These are phyloP conservation scores for Stromatinia cepivora DNA, from an alignment of 2,329 filamentous ascomycete species.

Conservation along the genomic window DNA sequence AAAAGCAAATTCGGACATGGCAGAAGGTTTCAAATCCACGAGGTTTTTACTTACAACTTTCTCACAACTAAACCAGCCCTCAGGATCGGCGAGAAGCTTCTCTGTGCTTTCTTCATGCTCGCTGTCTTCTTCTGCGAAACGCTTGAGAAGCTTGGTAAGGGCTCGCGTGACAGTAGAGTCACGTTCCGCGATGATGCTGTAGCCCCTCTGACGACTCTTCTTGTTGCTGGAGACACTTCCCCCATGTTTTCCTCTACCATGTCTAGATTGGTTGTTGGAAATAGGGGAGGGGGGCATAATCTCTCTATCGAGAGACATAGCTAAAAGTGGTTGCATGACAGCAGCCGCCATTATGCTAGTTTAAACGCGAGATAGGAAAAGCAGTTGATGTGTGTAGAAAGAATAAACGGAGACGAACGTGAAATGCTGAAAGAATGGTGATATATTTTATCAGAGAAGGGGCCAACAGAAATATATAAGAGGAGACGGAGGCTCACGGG, in stretches of 20 bases:
- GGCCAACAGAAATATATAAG: slow-evolving; percentile 1
- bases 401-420: background rate
- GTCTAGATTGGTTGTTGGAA: slow-evolving; percentile 37
- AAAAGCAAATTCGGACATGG: background rate
- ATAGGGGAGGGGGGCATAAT: slow-evolving; percentile 41
- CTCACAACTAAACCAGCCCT: slow-evolving; percentile 46
- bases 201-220: slow-evolving; percentile 43
- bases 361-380: background rate
- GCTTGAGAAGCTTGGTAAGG: slow-evolving; percentile 46
- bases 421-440: background rate
- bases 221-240: slow-evolving; percentile 40
- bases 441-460: background rate
- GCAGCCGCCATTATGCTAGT: slow-evolving; percentile 37
- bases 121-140: slow-evolving; percentile 42
- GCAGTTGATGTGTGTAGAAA: background rate
- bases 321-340: slow-evolving; percentile 36
- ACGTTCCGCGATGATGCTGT: slow-evolving; percentile 46
- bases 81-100: slow-evolving; percentile 43
- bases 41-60: slow-evolving; percentile 43
- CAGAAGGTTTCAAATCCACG: background rate
- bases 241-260: slow-evolving; percentile 39
- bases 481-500: background rate
- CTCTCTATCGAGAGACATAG: slow-evolving; percentile 36
- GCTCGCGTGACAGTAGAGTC: slow-evolving; percentile 46
- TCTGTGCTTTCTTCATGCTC: slow-evolving; percentile 44